Evolutionary conservation across 164 flowering plant genomes (phyloP).

Genomic region (Macadamia tetraphylla): DNA sequence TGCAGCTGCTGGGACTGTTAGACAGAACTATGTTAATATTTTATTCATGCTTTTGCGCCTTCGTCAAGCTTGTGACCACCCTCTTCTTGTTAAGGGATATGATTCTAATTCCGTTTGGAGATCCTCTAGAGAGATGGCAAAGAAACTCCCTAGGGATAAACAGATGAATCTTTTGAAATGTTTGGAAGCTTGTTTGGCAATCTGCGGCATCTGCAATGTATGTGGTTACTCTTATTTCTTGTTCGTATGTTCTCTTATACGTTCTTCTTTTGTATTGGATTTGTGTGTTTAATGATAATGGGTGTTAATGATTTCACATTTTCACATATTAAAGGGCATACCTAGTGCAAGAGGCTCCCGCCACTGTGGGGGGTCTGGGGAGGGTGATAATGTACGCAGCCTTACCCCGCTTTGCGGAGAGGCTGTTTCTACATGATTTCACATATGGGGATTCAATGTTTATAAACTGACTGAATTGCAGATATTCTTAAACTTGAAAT

Average conservation of each 20-base stretch:
- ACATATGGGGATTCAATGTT: too few relatives aligned
- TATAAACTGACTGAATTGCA: too few relatives aligned
- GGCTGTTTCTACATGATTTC: too few relatives aligned
- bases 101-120: conserved; percentile 50
- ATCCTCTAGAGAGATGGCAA: conserved; percentile 64
- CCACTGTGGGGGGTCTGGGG: too few relatives aligned
- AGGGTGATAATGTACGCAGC: too few relatives aligned
- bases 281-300: too few relatives aligned
- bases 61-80: conserved; percentile 99
- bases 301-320: too few relatives aligned
- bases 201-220: conserved; percentile 92
- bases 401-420: too few relatives aligned
- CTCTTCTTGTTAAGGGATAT: conserved; percentile 68
- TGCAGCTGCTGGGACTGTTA: conserved; percentile 97
- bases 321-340: too few relatives aligned
- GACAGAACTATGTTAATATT: conserved; percentile 92
- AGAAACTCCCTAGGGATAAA: conserved; percentile 65
- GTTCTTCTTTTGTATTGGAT: background rate
- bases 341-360: too few relatives aligned
- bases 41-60: conserved; percentile 95
- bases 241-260: background rate
- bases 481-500: too few relatives aligned
- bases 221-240: conserved; percentile 19
- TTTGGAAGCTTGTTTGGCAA: conserved; percentile 68
- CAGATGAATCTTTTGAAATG: conserved; percentile 43